phyloP scores from a whole-genome alignment of 2,329 filamentous ascomycete genomes.

The Fusarium phyllophilum region DNA sequence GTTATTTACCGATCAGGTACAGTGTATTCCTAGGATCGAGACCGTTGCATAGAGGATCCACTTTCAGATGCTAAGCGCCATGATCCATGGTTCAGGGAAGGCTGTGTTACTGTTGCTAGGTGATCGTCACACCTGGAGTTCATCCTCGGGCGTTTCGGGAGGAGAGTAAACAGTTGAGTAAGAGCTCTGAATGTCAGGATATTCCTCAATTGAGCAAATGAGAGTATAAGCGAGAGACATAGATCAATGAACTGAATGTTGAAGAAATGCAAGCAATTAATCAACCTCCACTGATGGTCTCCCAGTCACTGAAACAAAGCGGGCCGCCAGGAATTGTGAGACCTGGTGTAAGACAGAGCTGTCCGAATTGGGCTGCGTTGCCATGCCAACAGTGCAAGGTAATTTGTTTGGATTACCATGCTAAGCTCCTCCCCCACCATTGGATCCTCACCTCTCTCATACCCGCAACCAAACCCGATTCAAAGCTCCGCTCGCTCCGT shows the following conservation, averaged over 20 bases:
- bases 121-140: constrained; percentile 1
- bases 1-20: constrained; percentile 8
- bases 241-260: neutral
- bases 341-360: constrained; percentile 11
- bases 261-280: constrained; percentile 36
- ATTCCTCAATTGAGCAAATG: neutral
- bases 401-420: constrained; percentile 35
- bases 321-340: constrained; percentile 16
- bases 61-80: constrained; percentile 15
- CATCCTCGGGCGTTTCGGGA: neutral
- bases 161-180: neutral
- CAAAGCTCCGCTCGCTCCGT: constrained; percentile 36
- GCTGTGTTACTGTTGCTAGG: constrained; percentile 18
- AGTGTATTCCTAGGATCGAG: neutral
- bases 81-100: neutral
- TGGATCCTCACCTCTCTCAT: constrained; percentile 9
- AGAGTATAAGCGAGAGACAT: neutral
- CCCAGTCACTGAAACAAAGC: constrained; percentile 31
- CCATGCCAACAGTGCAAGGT: constrained; percentile 32
- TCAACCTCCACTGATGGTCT: constrained; percentile 15
- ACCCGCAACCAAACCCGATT: constrained; percentile 28
- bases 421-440: constrained; percentile 28
- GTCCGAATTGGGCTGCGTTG: constrained; percentile 17
- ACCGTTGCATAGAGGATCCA: constrained; percentile 6
- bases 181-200: neutral